phyloP scores from a whole-genome alignment of 306 rosid species.

The Quercus aquifolioides region DNA sequence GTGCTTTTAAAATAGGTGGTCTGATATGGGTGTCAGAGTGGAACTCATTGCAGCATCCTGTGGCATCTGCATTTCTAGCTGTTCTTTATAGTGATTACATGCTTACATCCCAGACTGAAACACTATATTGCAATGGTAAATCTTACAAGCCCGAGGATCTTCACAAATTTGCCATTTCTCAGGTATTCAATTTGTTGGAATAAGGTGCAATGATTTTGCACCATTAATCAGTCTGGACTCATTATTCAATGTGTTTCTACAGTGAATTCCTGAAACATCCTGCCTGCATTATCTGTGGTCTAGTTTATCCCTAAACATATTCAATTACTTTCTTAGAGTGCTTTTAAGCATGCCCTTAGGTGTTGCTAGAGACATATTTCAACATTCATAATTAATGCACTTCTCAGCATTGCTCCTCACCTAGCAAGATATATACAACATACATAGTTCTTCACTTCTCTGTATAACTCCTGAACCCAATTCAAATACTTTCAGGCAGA shows the following conservation, averaged over 20 bases:
- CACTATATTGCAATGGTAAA: constrained; percentile 48
- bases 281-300: background rate
- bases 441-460: background rate
- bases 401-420: too few species aligned
- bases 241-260: background rate
- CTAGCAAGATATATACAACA: background rate
- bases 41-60: constrained; percentile 52
- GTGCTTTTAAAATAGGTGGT: constrained; percentile 41
- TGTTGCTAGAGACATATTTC: too few species aligned
- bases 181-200: constrained; percentile 31
- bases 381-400: too few species aligned
- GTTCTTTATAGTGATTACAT: constrained; percentile 70
- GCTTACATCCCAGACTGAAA: constrained; percentile 46
- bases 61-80: constrained; percentile 70
- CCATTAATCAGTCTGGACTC: background rate
- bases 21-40: constrained; percentile 56
- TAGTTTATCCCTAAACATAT: too few species aligned
- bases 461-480: background rate
- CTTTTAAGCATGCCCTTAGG: too few species aligned
- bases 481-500: constrained; percentile 44
- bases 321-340: too few species aligned
- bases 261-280: background rate
- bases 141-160: constrained; percentile 48
- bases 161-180: constrained; percentile 60
- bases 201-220: background rate